A percentile compares a stretch with the other conserved stretches of the same genome.
These are phyloP conservation scores for Phyllosticta citribraziliensis DNA, from an alignment of 2,329 filamentous ascomycete species.

Conservation along the genomic window DNA sequence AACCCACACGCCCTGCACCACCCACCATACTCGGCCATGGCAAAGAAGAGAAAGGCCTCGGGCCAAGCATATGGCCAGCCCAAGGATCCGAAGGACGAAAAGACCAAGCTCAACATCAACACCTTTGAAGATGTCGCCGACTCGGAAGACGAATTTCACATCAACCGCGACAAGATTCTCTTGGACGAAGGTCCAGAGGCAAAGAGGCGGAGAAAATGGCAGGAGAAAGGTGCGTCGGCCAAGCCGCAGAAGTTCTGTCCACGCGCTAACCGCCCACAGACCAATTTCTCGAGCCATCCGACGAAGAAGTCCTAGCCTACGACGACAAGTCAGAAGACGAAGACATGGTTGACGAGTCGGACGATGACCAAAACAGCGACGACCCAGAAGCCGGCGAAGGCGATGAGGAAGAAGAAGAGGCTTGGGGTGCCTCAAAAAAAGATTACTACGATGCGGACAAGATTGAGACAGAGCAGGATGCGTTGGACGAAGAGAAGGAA, in stretches of 20 bases:
- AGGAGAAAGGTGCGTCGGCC: constrained; percentile 50
- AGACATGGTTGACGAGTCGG: constrained; percentile 11
- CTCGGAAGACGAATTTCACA: constrained; percentile 87
- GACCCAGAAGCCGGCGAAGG: constrained; percentile 37
- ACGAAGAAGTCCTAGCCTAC: constrained; percentile 53
- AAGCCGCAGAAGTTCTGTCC: constrained; percentile 2
- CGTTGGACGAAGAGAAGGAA: constrained; percentile 85
- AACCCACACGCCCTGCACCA: background rate
- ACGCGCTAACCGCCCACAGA: constrained; percentile 30
- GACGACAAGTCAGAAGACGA: constrained; percentile 40
- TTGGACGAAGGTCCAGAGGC: constrained; percentile 71
- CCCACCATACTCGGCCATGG: constrained; percentile 29
- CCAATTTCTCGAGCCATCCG: constrained; percentile 46
- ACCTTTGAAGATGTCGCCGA: constrained; percentile 81
- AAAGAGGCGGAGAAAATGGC: constrained; percentile 63
- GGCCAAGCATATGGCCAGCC: constrained; percentile 29
- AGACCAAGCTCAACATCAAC: constrained; percentile 47
- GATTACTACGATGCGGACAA: constrained; percentile 90
- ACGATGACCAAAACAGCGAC: constrained; percentile 28
- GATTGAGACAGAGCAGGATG: constrained; percentile 61
- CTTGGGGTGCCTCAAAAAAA: constrained; percentile 78
- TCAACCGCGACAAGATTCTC: constrained; percentile 75
- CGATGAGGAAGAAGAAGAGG: constrained; percentile 51
- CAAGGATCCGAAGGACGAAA: constrained; percentile 22
- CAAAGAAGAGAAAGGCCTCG: constrained; percentile 59